phyloP scores from a whole-genome alignment of 306 rosid genomes.

The Oxytropis ochrocephala region DNA sequence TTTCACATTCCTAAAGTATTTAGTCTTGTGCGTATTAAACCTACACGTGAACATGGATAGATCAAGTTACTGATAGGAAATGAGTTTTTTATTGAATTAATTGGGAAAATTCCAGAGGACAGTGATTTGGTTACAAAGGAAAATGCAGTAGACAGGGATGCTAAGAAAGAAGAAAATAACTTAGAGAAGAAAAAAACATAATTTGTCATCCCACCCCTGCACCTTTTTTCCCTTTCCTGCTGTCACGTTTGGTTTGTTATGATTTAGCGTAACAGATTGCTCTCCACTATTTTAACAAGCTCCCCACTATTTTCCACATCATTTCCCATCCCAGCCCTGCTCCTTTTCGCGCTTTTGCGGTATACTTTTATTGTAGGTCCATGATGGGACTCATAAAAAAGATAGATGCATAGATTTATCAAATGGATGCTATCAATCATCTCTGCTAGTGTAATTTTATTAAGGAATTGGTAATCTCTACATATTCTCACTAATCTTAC shows the following conservation, averaged over 20 bases:
- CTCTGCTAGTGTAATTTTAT: not conserved
- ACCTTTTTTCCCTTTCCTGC: not conserved
- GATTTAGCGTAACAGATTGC: not conserved
- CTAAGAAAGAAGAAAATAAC: not conserved
- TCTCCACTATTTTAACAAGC: not conserved
- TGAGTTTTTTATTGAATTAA: not conserved
- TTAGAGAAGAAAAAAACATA: not conserved
- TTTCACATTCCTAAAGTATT: slow-evolving; percentile 3
- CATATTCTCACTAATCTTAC: not conserved
- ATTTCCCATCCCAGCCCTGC: not conserved
- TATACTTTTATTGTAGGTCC: not conserved
- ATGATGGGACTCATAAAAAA: not conserved
- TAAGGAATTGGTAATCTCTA: not conserved
- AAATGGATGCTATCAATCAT: not conserved
- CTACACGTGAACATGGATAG: not conserved
- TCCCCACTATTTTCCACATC: not conserved
- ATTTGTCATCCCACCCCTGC: not conserved
- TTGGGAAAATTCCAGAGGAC: not conserved
- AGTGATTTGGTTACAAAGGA: not conserved
- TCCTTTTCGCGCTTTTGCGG: not conserved
- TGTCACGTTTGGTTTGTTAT: not conserved
- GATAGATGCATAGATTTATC: not conserved
- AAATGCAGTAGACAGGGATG: not conserved
- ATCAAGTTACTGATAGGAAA: not conserved
- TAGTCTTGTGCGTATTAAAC: not conserved